Percentiles rank a stretch among this genome's conserved stretches.
Evolutionary conservation across 108 stramenopile species (phyloP).

Genomic region (Cyclotella choctawhatcheeana): DNA sequence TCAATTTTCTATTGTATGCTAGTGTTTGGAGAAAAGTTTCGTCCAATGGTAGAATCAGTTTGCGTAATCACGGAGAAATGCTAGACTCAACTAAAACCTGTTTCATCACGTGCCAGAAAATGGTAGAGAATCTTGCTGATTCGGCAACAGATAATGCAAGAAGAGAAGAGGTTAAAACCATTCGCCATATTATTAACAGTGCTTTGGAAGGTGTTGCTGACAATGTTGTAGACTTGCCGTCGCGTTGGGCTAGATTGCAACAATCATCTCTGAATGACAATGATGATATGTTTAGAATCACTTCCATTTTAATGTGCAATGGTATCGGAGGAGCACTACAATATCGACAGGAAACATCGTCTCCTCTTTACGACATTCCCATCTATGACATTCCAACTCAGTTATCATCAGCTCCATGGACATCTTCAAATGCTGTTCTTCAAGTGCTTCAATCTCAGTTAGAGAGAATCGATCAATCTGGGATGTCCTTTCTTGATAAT

Average conservation of each 20-base stretch:
- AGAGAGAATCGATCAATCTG: slow-evolving; percentile 13
- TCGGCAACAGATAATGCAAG: slow-evolving; percentile 3
- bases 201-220: slow-evolving; percentile 27
- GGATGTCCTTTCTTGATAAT: slow-evolving; percentile 1
- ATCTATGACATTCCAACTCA: neutral
- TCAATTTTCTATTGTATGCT: slow-evolving; percentile 40
- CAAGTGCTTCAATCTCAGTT: slow-evolving; percentile 24
- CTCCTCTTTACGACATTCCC: slow-evolving; percentile 38
- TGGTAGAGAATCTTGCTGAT: slow-evolving; percentile 18
- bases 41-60: slow-evolving; percentile 16
- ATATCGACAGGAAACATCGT: slow-evolving; percentile 35
- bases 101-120: slow-evolving; percentile 24
- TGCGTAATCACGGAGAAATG: slow-evolving; percentile 52
- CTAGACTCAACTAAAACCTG: slow-evolving; percentile 25
- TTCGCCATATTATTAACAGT: slow-evolving; percentile 6
- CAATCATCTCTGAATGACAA: neutral
- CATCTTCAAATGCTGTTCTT: slow-evolving; percentile 32
- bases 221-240: slow-evolving; percentile 23
- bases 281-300: slow-evolving; percentile 12
- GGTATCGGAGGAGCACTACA: slow-evolving; percentile 36
- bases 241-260: slow-evolving; percentile 35
- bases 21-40: slow-evolving; percentile 38
- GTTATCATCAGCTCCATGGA: slow-evolving; percentile 25
- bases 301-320: slow-evolving; percentile 21
- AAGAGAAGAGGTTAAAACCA: neutral